These are phyloP conservation scores for Ophiostoma triangulosporum DNA, from an alignment of 2,329 filamentous ascomycete genomes.

Conservation along the genomic window DNA sequence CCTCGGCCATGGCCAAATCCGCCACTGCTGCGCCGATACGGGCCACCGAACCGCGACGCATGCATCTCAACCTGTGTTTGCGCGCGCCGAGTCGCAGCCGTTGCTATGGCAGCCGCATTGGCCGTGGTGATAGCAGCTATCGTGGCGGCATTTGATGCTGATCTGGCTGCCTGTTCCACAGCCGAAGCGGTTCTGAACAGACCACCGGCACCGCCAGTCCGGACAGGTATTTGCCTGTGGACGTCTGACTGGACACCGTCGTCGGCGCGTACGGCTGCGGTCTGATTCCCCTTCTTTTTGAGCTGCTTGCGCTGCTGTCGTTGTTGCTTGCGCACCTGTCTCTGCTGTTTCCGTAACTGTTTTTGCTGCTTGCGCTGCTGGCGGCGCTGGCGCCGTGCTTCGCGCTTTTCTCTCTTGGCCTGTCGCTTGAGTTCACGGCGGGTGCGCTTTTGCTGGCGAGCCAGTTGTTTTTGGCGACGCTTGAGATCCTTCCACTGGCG, in stretches of 20 bases:
- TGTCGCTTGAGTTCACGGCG: slow-evolving; percentile 16
- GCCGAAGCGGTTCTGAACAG: not conserved
- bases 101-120: not conserved
- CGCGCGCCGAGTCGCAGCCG: not conserved
- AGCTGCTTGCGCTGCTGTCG: not conserved
- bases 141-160: not conserved
- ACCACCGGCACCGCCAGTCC: not conserved
- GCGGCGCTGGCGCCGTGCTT: not conserved
- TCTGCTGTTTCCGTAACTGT: not conserved
- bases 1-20: not conserved
- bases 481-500: slow-evolving; percentile 30
- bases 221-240: not conserved
- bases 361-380: slow-evolving; percentile 3
- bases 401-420: not conserved
- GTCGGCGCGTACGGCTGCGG: too few species aligned
- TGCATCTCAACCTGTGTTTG: not conserved
- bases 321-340: not conserved
- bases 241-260: not conserved
- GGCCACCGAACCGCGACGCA: not conserved
- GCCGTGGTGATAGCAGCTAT: not conserved
- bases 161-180: not conserved
- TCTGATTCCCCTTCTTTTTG: not conserved
- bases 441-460: slow-evolving; percentile 17
- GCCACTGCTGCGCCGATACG: not conserved
- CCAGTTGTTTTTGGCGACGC: slow-evolving; percentile 22